Evolutionary conservation across 2,329 filamentous ascomycete species (phyloP).

Genomic region (Sarocladium kiliense): DNA sequence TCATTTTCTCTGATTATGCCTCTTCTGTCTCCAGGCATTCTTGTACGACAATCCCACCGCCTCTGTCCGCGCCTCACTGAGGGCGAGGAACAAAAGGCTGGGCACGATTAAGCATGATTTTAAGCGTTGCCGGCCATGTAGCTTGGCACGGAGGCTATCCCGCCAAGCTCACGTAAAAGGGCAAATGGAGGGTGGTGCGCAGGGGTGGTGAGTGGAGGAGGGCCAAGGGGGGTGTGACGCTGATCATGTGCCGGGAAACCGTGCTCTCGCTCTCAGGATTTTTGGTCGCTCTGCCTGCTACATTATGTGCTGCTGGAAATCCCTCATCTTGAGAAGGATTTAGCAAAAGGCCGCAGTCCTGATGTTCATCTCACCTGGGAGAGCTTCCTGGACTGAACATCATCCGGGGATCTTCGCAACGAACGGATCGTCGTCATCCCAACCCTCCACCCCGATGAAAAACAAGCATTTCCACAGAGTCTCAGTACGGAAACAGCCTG

Average conservation of each 20-base stretch:
- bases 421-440: not conserved
- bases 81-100: not conserved
- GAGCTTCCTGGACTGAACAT: not conserved
- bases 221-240: conserved; percentile 3
- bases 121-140: conserved; percentile 42
- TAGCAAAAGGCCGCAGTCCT: not conserved
- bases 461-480: conserved; percentile 4
- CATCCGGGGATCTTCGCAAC: not conserved
- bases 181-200: not conserved
- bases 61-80: not conserved
- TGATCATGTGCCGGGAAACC: conserved; percentile 7
- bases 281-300: not conserved
- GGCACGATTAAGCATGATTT: conserved; percentile 41
- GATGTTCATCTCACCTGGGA: not conserved
- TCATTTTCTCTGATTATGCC: too few species aligned
- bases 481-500: conserved; percentile 5
- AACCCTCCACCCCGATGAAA: not conserved
- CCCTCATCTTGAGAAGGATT: too few species aligned
- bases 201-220: conserved; percentile 2
- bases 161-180: conserved; percentile 11
- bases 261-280: not conserved
- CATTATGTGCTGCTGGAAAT: too few species aligned
- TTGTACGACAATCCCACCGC: not conserved
- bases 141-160: conserved; percentile 31
- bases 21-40: not conserved